Conservation (phyloP, 139 green algal species). For the Chlorella sp. region DNA sequence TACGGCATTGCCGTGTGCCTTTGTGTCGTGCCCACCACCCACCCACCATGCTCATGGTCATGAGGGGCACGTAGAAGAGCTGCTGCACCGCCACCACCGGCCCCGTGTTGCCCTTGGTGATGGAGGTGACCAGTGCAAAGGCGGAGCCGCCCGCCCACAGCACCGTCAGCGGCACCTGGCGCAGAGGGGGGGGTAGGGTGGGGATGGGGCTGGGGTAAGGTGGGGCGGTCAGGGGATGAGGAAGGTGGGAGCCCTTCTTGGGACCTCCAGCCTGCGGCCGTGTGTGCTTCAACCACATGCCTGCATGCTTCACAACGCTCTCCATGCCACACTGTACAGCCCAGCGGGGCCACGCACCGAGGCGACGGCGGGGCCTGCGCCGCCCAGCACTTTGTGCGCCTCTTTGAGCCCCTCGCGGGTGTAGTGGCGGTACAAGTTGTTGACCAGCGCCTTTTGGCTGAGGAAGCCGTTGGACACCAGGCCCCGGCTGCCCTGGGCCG, state of each 20-base stretch:
- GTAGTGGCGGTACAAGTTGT: conserved; percentile 77
- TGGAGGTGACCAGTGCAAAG: conserved; percentile 59
- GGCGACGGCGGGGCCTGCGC: conserved; percentile 76
- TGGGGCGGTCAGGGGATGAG: too few species aligned
- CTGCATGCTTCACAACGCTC: too few species aligned
- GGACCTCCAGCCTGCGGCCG: too few species aligned
- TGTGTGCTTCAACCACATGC: too few species aligned
- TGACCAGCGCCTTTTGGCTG: conserved; percentile 46
- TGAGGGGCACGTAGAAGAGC: conserved; percentile 70
- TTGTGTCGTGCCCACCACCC: background rate
- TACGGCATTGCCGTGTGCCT: too few species aligned
- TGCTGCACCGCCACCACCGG: conserved; percentile 54
- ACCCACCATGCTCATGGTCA: conserved; percentile 43
- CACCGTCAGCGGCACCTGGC: conserved; percentile 65
- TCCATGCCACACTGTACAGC: too few species aligned
- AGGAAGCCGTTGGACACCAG: conserved; percentile 56
- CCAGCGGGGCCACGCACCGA: conserved; percentile 15
- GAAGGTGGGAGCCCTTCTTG: too few species aligned
- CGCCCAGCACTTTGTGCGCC: conserved; percentile 80
- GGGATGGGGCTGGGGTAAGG: background rate
- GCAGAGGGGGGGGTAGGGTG: too few species aligned
- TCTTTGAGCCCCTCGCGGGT: conserved; percentile 63
- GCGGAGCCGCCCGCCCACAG: conserved; percentile 78
- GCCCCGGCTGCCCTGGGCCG: conserved; percentile 26
- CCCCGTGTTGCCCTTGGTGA: conserved; percentile 57